Base-by-base conservation (phyloP, 202 grass and related monocot genomes). In the Alloteropsis angusta region DNA sequence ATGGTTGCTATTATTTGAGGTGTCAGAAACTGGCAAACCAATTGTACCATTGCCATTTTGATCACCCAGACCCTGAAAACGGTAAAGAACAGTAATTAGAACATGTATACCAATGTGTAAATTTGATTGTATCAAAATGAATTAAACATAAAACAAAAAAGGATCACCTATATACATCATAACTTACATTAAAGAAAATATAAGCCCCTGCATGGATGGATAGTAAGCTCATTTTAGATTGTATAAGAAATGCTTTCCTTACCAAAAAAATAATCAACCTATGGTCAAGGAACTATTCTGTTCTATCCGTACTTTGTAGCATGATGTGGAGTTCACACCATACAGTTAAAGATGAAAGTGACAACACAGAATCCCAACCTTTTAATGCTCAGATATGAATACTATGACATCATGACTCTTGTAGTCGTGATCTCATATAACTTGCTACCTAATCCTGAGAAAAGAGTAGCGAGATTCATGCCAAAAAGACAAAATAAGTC, bases 391-490 rank as follows among this genome's bases (percentile, higher is more conserved):
- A 85, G 43, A 88, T 52, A 74, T 77, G 82, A 72, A 81, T 81
- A 88, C 77, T 77, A 77, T 72, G 72, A 77, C 42, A 85, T 78
- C 59, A 88, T 67, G 87, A 88, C 77, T 88, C 81, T 85, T 78
- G 77, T 72, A 67, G 65, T 88, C 39, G 42, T 85, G 78, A 88
- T 85, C 77, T 88, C 59, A 85, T 85, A 77, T 53, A 42, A 84
- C 82, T 81, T 85, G 77, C 77, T 88, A 88, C 72, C 50, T 88
- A 88, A 80, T 65, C 86, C 82, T 88, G 77, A 72, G 30, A 85
- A 84, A 88, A 77, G 25, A 58, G 55, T 26, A 72, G 21, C 19
- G 85, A 81, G 58, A 71, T 45, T 68, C 48, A 77, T 37, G 26
- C 56, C 77, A 88, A 85, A 73, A 71, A 11, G 41, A 30, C 30